Evolutionary conservation across 805 yeast genomes (phyloP).

Genomic region (Lipomyces japonicus): DNA sequence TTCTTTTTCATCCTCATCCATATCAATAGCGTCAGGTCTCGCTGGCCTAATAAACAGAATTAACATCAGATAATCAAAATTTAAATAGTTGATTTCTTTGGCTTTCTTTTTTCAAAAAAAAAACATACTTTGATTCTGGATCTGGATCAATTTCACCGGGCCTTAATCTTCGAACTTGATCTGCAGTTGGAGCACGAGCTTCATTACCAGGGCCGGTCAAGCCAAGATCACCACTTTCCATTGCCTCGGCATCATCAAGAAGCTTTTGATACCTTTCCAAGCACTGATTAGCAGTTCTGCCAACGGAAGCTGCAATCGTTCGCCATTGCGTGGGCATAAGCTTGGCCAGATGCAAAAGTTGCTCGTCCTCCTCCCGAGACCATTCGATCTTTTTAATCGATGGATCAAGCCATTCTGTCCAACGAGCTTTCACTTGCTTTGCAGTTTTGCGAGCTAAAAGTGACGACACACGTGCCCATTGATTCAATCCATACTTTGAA

Average conservation of each 20-base stretch:
- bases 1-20: constrained; percentile 85
- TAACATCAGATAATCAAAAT: background rate
- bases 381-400: constrained; percentile 60
- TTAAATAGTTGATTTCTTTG: background rate
- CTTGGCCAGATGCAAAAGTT: constrained; percentile 60
- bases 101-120: too few species aligned
- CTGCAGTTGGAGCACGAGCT: constrained; percentile 39
- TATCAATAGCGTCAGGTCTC: constrained; percentile 69
- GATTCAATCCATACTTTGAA: constrained; percentile 87
- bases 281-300: constrained; percentile 83
- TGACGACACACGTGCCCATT: constrained; percentile 92
- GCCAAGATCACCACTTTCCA: constrained; percentile 39
- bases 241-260: constrained; percentile 50
- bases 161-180: constrained; percentile 36
- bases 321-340: constrained; percentile 92
- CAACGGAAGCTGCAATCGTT: constrained; percentile 73
- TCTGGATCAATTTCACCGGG: constrained; percentile 62
- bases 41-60: constrained; percentile 47
- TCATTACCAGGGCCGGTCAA: constrained; percentile 54
- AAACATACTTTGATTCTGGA: constrained; percentile 61
- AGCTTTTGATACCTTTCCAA: constrained; percentile 77
- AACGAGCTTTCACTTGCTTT: constrained; percentile 85
- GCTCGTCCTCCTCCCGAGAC: constrained; percentile 72
- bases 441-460: constrained; percentile 81
- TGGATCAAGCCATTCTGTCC: constrained; percentile 88